These are phyloP conservation scores for Penicillium steckii DNA, from an alignment of 495 filamentous ascomycete species.

Conservation along the genomic window DNA sequence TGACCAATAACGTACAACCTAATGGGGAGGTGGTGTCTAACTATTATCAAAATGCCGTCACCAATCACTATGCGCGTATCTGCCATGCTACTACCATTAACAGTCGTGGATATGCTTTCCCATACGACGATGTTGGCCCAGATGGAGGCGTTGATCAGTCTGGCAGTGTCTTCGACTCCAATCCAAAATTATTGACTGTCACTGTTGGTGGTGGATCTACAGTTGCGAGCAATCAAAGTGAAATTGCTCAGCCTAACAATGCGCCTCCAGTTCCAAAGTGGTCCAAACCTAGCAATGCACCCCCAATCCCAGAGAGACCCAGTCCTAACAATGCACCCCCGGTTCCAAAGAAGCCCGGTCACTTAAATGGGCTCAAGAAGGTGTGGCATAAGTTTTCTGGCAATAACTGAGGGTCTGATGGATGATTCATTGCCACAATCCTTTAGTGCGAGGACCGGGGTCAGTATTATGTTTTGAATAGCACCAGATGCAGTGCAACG, in stretches of 20 bases:
- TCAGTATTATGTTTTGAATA: no score
- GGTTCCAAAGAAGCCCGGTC: background rate
- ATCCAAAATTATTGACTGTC: slow-evolving; percentile 58
- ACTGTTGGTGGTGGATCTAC: slow-evolving; percentile 54
- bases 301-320: no score
- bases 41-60: slow-evolving; percentile 56
- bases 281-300: no score
- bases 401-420: background rate
- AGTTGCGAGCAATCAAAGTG: background rate
- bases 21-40: slow-evolving; percentile 40
- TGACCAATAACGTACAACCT: slow-evolving; percentile 49
- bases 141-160: slow-evolving; percentile 56
- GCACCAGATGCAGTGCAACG: no score
- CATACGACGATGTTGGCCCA: slow-evolving; percentile 73
- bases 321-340: background rate
- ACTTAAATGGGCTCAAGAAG: background rate
- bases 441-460: no score
- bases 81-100: slow-evolving; percentile 63
- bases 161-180: slow-evolving; percentile 59
- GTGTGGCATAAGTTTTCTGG: background rate
- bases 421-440: no score
- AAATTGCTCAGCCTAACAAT: background rate
- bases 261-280: background rate
- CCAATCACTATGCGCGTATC: slow-evolving; percentile 72
- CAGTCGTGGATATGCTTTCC: slow-evolving; percentile 70